Evolutionary conservation across 257 asterid species (phyloP).

Genomic region (Marsdenia floribunda): DNA sequence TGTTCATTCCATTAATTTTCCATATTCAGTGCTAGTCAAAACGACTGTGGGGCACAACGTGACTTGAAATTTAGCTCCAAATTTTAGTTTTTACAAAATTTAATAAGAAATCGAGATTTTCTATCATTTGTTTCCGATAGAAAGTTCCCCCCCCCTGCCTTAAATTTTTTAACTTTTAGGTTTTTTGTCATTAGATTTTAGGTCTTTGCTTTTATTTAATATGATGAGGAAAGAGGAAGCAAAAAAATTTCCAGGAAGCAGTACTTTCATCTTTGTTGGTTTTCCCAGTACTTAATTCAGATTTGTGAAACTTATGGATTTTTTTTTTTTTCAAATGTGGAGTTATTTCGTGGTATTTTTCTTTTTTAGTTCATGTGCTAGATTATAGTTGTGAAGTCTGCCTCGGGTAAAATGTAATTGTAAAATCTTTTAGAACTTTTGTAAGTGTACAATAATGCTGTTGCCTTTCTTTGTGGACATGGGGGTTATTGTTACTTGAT

Average conservation of each 20-base stretch:
- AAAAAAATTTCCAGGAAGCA: background rate
- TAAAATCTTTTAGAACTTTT: background rate
- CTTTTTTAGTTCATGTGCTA: background rate
- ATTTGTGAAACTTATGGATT: background rate
- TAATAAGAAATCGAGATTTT: background rate
- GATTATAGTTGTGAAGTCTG: background rate
- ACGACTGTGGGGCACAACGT: background rate
- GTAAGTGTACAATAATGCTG: background rate
- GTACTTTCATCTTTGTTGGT: background rate
- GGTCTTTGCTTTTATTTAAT: background rate
- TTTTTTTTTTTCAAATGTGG: background rate
- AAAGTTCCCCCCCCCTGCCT: background rate
- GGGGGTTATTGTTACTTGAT: background rate
- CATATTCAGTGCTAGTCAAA: background rate
- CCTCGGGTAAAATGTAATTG: background rate
- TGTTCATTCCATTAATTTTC: background rate
- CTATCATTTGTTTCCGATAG: background rate
- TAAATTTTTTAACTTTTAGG: no score
- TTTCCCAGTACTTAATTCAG: background rate
- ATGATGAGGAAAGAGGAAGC: background rate
- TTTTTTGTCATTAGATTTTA: background rate
- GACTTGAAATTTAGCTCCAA: background rate
- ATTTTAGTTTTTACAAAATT: background rate
- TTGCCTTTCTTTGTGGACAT: background rate
- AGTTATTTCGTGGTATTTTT: background rate